phyloP scores from a whole-genome alignment of 352 stramenopile species.

The Phytophthora tubulina region DNA sequence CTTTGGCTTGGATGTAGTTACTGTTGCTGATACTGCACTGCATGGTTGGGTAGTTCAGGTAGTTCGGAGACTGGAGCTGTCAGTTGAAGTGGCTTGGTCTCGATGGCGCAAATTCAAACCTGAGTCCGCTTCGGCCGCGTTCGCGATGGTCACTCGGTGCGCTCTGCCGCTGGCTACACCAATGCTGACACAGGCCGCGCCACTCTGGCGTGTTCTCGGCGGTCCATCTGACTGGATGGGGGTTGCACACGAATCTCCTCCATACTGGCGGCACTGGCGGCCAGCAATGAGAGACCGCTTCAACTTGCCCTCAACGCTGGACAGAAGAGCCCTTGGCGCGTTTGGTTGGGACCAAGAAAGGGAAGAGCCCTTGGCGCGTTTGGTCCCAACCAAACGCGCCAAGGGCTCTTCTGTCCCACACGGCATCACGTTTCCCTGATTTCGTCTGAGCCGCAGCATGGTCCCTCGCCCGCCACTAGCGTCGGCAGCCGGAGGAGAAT shows the following conservation, averaged over 20 bases:
- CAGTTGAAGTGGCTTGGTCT: constrained; percentile 28
- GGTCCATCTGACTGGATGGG: constrained; percentile 31
- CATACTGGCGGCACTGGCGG: constrained; percentile 18
- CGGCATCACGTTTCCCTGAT: constrained; percentile 21
- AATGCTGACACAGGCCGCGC: constrained; percentile 26
- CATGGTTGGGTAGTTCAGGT: constrained; percentile 11
- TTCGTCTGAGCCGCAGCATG: constrained; percentile 10
- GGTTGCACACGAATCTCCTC: constrained; percentile 33
- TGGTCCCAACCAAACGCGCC: constrained; percentile 17
- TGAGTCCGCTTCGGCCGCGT: constrained; percentile 26
- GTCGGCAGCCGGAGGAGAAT: neutral
- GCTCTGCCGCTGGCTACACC: constrained; percentile 35
- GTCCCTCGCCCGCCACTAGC: constrained; percentile 1
- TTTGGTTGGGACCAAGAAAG: too few species aligned
- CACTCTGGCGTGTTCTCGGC: constrained; percentile 42
- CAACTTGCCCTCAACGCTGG: constrained; percentile 25
- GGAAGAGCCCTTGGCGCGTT: constrained; percentile 27
- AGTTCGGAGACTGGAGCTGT: constrained; percentile 11
- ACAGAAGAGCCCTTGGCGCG: constrained; percentile 30
- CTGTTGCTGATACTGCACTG: constrained; percentile 27
- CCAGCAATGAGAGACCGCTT: constrained; percentile 27
- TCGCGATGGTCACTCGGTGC: constrained; percentile 22
- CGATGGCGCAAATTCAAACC: constrained; percentile 46
- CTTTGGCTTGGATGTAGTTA: neutral
- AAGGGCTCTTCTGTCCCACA: constrained; percentile 28